Evolutionary conservation across 2,329 filamentous ascomycete species (phyloP), one percentile per base, ranked within the genome.

Genomic region (Didymella segeticola): DNA sequence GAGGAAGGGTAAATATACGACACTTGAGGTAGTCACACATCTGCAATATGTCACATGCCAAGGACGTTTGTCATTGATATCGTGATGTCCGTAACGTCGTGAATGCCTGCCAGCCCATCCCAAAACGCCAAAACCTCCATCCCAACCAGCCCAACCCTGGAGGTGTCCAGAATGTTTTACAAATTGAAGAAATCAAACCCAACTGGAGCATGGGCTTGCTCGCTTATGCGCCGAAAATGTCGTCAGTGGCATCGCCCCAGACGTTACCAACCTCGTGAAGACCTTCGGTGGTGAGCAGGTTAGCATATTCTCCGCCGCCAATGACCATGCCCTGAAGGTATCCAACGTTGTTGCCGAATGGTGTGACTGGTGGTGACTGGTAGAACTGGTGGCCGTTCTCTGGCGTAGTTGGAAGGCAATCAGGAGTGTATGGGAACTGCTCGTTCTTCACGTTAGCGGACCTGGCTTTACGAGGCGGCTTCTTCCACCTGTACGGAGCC

Each of bases 231-330:
- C 25, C n/a, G 53, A 74, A 73, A 63, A 46, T 57, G 68, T 55
- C 73, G 68, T 46, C 62, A 68, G 26, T 61, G 61, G 58, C 67
- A 67, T 47, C 42, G 66, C 63, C 8, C 64, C 70, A 53, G 38
- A 41, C n/a, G 30, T 22, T 48, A 12, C 30, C 50, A 14, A 37
- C 12, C 8, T 37, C 29, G 9, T 38, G 37, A 20, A 37, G 31
- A n/a, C 42, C 42, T n/a, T 41, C 48, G n/a, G 22, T 34, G 23
- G 12, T 30, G 22, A 46, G 42, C 9, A 46, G 29, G 14, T 20
- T 15, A 6, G 34, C 17, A 7, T 19, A 22, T 10, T 46, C 42
- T 4, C 22, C 42, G 11, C 23, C 27, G 23, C 42, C 42, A 2
- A 46, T 31, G 14, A 12, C 14, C 48, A 46, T 46, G 17, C 36